Conservation (phyloP, 345 rosid genomes). For the Aethionema arabicum region DNA sequence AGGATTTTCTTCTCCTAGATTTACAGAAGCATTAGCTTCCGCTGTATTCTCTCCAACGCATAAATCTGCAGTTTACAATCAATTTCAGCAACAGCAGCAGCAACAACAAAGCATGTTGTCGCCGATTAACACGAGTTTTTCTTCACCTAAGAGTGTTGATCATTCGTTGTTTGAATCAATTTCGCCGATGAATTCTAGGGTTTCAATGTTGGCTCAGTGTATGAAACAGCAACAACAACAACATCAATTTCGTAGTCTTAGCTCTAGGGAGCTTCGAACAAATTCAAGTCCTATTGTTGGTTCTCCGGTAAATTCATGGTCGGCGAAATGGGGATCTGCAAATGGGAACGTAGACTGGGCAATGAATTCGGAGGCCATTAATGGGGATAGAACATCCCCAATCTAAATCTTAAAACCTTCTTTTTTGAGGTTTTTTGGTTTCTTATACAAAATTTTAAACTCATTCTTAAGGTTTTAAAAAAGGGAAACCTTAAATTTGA, state of each 20-base stretch:
- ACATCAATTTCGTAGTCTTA: slow-evolving; percentile 59
- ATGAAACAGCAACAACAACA: slow-evolving; percentile 50
- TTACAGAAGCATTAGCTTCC: slow-evolving; percentile 50
- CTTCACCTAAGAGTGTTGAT: slow-evolving; percentile 61
- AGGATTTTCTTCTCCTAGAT: slow-evolving; percentile 60
- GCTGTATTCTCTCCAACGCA: slow-evolving; percentile 63
- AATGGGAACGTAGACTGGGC: slow-evolving; percentile 77
- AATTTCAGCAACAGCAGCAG: slow-evolving; percentile 61
- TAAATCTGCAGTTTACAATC: slow-evolving; percentile 56
- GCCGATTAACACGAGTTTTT: slow-evolving; percentile 61
- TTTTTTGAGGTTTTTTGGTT: no score
- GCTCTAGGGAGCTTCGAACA: slow-evolving; percentile 66
- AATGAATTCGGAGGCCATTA: slow-evolving; percentile 47
- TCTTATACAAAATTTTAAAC: no score
- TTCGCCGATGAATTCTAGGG: slow-evolving; percentile 66
- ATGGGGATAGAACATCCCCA: no score
- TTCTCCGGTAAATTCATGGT: slow-evolving; percentile 64
- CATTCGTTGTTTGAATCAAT: slow-evolving; percentile 74
- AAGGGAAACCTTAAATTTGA: no score
- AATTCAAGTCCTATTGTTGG: slow-evolving; percentile 49
- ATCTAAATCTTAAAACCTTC: no score
- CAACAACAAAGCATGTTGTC: slow-evolving; percentile 76
- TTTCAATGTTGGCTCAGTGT: slow-evolving; percentile 68
- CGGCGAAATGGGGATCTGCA: slow-evolving; percentile 85
- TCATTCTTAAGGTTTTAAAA: no score